Base-by-base conservation (phyloP, 345 rosid species). In the Viola odorata region DNA sequence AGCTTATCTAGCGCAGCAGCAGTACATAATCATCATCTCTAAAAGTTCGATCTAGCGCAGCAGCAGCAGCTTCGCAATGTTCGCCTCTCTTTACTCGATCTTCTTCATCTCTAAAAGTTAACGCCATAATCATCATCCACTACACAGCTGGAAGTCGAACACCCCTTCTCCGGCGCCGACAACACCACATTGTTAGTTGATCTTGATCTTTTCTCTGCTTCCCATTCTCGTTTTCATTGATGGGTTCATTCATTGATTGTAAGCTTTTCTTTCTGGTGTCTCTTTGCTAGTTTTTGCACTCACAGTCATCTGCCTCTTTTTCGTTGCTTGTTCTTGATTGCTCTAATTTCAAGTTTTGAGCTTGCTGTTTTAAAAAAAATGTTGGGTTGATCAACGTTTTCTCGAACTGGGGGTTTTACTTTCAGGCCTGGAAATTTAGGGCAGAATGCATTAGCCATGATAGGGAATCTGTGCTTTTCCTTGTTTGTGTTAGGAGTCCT, bases 401-500 rank as follows among this genome's bases (percentile, higher is more conserved):
- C 73, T 14, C 78, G 94, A 58, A 41, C 81, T 41, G 85, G 82
- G 50, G 80, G 86, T 55, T 86, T 90, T n/a, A n/a, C n/a, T n/a
- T n/a, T n/a, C 70, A 80, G 97, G 78, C 85, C 91, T 0, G 96
- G 87, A 60, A 85, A 81, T 17, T 59, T 78, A 23, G 96, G 91
- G 36, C 94, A 87, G 72, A 81, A 88, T 71, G 96, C 87, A 4
- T 49, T 94, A n/a, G 84, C 83, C 53, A 57, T 90, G 84, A 84
- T 92, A 6, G 91, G 96, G 37, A 92, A 87, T 70, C 80, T 92
- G 14, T 91, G 96, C 57, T 89, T 90, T 77, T 74, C 95, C 1
- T 41, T 90, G 14, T 88, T 94, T 64, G 97, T 90, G 23, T 13
- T 85, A 14, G 91, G 86, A 8, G 96, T 91, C 7, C 70, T 94